Percentiles rank a stretch among this genome's conserved stretches.
Conservation (phyloP, 2,329 filamentous ascomycete genomes). For the Aspergillus novofumigatus region DNA sequence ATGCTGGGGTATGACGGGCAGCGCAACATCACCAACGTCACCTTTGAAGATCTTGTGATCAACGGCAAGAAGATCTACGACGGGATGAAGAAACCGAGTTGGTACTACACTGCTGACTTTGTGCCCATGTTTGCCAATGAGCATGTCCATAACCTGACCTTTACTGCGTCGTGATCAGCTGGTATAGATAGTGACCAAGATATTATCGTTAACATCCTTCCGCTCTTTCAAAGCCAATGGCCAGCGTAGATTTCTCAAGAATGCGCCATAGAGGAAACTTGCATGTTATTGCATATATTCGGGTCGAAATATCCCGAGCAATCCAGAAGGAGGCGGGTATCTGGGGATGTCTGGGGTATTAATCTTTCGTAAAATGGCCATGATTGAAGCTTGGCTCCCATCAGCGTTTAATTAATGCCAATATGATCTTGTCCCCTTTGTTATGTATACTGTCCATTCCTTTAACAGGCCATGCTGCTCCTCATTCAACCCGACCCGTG, state of each 20-base stretch:
- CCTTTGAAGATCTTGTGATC: constrained; percentile 10
- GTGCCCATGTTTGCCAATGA: constrained; percentile 23
- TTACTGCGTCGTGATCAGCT: not conserved
- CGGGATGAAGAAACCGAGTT: constrained; percentile 23
- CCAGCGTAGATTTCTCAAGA: too few relatives aligned
- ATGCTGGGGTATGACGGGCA: constrained; percentile 10
- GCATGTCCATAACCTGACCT: constrained; percentile 13
- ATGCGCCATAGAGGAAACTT: not conserved
- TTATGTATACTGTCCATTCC: too few relatives aligned
- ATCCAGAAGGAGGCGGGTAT: not conserved
- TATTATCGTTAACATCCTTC: too few relatives aligned
- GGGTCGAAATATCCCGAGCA: not conserved
- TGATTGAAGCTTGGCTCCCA: not conserved
- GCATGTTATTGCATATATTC: not conserved
- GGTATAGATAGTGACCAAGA: not conserved
- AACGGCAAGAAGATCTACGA: constrained; percentile 19
- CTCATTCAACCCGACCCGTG: constrained; percentile 4
- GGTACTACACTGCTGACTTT: constrained; percentile 22
- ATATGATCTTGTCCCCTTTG: too few relatives aligned
- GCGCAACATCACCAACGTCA: constrained; percentile 1
- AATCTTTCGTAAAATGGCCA: not conserved
- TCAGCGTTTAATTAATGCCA: not conserved
- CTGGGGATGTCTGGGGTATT: not conserved
- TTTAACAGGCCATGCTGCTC: too few relatives aligned
- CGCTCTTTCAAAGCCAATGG: too few relatives aligned